These are phyloP conservation scores for Scheffersomyces coipomensis DNA, from an alignment of 805 yeast genomes.

Conservation along the genomic window DNA sequence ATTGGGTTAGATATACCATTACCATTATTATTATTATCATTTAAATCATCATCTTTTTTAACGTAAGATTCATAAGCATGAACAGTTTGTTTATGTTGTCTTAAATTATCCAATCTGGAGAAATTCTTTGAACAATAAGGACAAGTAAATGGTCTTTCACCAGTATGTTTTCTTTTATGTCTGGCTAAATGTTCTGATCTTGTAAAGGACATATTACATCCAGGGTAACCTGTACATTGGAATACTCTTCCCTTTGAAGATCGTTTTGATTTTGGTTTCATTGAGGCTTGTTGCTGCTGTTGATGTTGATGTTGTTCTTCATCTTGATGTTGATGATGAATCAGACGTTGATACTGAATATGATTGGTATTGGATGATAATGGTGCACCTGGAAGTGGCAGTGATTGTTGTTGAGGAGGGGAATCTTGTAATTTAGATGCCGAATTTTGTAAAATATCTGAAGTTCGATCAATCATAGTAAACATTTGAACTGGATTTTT, in stretches of 20 bases:
- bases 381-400: too few relatives aligned
- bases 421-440: background rate
- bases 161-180: conserved; percentile 91
- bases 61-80: conserved; percentile 40
- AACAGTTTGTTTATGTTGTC: conserved; percentile 86
- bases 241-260: conserved; percentile 62
- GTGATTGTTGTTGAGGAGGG: too few relatives aligned
- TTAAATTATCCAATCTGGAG: conserved; percentile 79
- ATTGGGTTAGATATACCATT: background rate
- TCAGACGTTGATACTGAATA: background rate
- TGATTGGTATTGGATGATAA: background rate
- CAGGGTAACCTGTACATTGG: conserved; percentile 83
- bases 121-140: conserved; percentile 77
- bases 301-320: background rate
- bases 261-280: conserved; percentile 24
- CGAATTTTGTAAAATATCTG: background rate
- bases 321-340: background rate
- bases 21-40: conserved; percentile 3
- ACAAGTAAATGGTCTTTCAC: conserved; percentile 90
- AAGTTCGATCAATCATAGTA: conserved; percentile 1
- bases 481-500: background rate
- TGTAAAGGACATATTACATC: conserved; percentile 85
- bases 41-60: conserved; percentile 11
- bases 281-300: background rate
- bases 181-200: conserved; percentile 90